Evolutionary conservation across 1,284 basidiomycete genomes (phyloP), one percentile per base, ranked within the genome.

Genomic region (Cryptococcus neoformans): DNA sequence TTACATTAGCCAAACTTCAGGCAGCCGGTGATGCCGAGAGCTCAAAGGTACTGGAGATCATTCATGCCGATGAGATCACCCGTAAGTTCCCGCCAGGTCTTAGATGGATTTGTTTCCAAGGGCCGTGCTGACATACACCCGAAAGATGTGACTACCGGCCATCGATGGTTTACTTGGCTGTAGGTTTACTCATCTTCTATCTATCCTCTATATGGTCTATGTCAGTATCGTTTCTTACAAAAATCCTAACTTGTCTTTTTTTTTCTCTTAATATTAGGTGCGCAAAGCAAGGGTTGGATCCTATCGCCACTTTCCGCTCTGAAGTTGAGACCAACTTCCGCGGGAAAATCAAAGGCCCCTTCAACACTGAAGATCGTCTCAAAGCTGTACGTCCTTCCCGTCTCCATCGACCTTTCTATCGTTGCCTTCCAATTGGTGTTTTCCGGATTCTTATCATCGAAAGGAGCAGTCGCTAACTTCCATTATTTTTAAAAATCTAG

Each of bases 111-210:
- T 11, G 48, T 40, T 51, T 38, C 28, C 28, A 28, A 41, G 34
- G 11, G 7, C 14, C 28, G 21, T 46, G 28, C 44, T 56, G 44
- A 53, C 34, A 37, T 39, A 14, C 34, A 39, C 6, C 55, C 44
- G 7, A 57, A 42, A 78, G 58, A 94, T 69, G 90, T 89, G 14
- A 89, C 88, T 0, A 84, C 87, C 0, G 89, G 90, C 0, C 90
- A 92, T 74, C 81, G 88, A 34, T 91, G 89, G 88, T 89, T 92
- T 71, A 86, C 85, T 10, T 90, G 85, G 84, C 75, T 89, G 37
- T 74, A 44, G 62, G 71, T 66, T 4, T 11, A 35, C 51, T 6
- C 28, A 14, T 12, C 21, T 21, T 39, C 14, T 54, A 10, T 44
- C 49, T 39, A 21, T 28, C 28, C 28, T 28, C 28, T 28, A 28